Evolutionary conservation across 129 eudicot species (phyloP), one percentile per base, ranked within the genome.

Genomic region (Flaveria sonorensis): DNA sequence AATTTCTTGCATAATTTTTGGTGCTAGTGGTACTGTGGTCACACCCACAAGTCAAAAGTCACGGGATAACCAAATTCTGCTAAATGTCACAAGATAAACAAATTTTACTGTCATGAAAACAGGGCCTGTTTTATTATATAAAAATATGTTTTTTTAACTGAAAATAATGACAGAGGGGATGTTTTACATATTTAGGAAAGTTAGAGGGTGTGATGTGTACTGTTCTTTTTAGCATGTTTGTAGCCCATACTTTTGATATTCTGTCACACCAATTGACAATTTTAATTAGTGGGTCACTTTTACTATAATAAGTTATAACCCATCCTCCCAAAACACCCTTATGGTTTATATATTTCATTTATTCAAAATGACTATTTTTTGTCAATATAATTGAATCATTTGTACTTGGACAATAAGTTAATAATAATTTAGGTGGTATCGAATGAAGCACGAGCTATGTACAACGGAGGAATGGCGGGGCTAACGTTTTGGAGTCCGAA

Each of bases 401-500:
- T 62, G 47, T 62, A 79, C 50, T 63, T 11, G 14, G 13, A 66
- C 51, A 52, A 62, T 30, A 62, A 10, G 4, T 21, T 19, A 64
- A 13, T 20, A 36, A 57, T 18, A 10, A 14, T 1, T 30, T 57
- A 94, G 99, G 97, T 86, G 56, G 99, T 94, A 42, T 94, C 99
- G 2, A 87, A 85, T 68, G 99, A 94, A 83, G 99, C 89, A 47
- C 86, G 99, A 36, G 99, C 99, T 19, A 91, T 94, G 99, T 89
- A 94, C 68, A 94, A 94, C 53, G 96, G 96, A 72, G 99, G 99
- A 56, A 56, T 43, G 82, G 97, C 96, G 0, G 97, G 97, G 14
- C 62, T 94, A 19, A 94, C 99, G 36, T 94, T 70, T 82, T 94
- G 99, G 99, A 94, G 99, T 73, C 99, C 97, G 26, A 94, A 94